Evolutionary conservation across 2,329 filamentous ascomycete species (phyloP), one percentile per base, ranked within the genome.

Genomic region (Chaetomium sp.): DNA sequence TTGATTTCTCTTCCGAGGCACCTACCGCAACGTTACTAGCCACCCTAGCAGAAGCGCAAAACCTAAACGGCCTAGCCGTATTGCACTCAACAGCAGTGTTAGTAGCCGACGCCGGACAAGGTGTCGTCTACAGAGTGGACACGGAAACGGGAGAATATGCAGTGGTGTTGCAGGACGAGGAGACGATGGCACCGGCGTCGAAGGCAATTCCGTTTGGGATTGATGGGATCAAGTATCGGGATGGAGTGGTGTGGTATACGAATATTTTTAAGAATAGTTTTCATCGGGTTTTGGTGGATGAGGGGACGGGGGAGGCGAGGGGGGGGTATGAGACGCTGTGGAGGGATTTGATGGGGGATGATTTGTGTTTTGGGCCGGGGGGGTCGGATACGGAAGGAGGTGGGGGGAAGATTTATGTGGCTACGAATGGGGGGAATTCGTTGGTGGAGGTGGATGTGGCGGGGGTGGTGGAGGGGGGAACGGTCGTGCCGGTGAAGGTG

Each of bases 191-290:
- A 0, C 67, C 67, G 0, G 19, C 19, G 19, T 59, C 63, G 5
- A 66, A 65, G 5, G 57, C 54, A n/a, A 68, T 70, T 35, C 66
- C 65, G 6, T 69, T 70, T 27, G 67, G 67, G 33, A 69, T 69
- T 47, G 68, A 70, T 58, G 68, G 68, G 35, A 65, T 69, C 54
- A 66, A 66, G 53, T 68, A 68, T 59, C 49, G 51, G 32, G 62
- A 67, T 58, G 64, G 65, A 32, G 60, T 58, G 9, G 59, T 70
- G 6, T 70, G 67, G 66, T 70, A 68, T 63, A 70, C 67, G 43
- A 70, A 69, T 59, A 69, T 69, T 53, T 69, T 69, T 61, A 64
- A 64, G 59, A 70, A 71, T 61, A 67, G 62, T 46, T 68, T 70
- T 62, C 65, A 70, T 64, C 67, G 66, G 58, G 53, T 70, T 8